Base-by-base conservation (phyloP, 352 stramenopile genomes). In the Blastocystis sp. region DNA sequence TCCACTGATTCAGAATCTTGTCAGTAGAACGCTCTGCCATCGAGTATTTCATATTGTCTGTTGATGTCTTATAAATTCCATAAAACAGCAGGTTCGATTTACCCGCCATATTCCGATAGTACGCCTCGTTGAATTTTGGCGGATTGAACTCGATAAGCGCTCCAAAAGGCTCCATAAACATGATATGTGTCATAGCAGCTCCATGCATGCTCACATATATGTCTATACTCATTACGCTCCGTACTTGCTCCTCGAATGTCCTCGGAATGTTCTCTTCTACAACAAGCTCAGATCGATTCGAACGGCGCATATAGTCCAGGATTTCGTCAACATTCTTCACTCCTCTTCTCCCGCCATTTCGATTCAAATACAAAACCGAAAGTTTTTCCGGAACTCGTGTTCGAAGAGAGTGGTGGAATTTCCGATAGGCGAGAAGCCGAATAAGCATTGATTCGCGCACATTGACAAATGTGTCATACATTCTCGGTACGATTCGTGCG, bases 1-100 rank as follows among this genome's bases (percentile, higher is more conserved):
- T 45, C 56, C 73, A 68, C n/a, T 84, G 73, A 43, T 84, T 84
- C 13, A 84, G 26, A 23, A 66, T 84, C 73, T 84, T 84, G 18
- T 66, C 73, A 39, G 73, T 84, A 8, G 37, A 13, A 9, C 34
- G 29, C 39, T 66, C 20, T 41, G 15, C 29, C 73, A 84, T 84
- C 73, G 73, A 84, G 6, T 6, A 43, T 23, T 84, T 45, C 73
- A 84, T 84, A 8, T 84, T 41, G 3, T 64, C 62, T 20, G 73
- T 84, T 20, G 15, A 45, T 37, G 73, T 84, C 3, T 43, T 84
- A 45, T 53, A 84, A 45, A 84, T 84, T 2, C 73, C 73, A n/a
- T 84, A 84, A 34, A 50, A 84, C 50, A 84, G 20, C 18, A 84
- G 29, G 34, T 41, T 29, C 4, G 50, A 37, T 55, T 84, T 84